Evolutionary conservation across 2,329 filamentous ascomycete genomes (phyloP), one percentile per base, ranked within the genome.

Genomic region (Calonectria pseudoturangicola): DNA sequence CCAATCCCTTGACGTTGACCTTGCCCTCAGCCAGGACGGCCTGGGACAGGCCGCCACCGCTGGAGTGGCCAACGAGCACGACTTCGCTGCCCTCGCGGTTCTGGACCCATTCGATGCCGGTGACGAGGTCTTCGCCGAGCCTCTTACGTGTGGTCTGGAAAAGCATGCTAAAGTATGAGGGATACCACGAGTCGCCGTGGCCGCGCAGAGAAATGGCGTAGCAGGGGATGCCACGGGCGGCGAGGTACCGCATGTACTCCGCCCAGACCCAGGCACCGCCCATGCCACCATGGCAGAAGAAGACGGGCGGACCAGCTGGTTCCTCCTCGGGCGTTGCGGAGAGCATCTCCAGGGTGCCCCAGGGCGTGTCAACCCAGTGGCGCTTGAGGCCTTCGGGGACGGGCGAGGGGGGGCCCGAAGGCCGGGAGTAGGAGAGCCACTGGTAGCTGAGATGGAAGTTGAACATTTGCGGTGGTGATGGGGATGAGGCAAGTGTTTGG

Each of bases 281-380:
- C 83, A 90, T 89, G 62, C 88, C 88, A 47, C 89, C 89, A 74
- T 91, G 89, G 41, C 86, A 82, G 80, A 90, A 89, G 81, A 90
- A 85, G 15, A 90, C 79, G 2, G 87, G 85, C 12, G 84, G 48
- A 48, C 66, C 76, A 28, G 72, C 68, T 3, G 66, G 47, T 5
- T 72, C 65, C 25, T 70, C 73, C 2, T 75, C 66, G 1, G 86
- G 84, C 16, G 79, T 75, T n/a, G 85, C 85, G 70, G 82, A 84
- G 33, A 91, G 84, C 3, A 90, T 77, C 76, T 90, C 88, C n/a
- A 90, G 81, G 3, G 82, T 80, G 2, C 88, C 88, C 3, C 81
- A 81, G 3, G 85, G 78, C 0, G 88, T 89, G 21, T 81, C 73
- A 65, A 89, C 80, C 79, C 85, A 88, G 54, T 81, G 82, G 12